phyloP scores from a whole-genome alignment of 441 rosid genomes.

The Erysimum cheiri region DNA sequence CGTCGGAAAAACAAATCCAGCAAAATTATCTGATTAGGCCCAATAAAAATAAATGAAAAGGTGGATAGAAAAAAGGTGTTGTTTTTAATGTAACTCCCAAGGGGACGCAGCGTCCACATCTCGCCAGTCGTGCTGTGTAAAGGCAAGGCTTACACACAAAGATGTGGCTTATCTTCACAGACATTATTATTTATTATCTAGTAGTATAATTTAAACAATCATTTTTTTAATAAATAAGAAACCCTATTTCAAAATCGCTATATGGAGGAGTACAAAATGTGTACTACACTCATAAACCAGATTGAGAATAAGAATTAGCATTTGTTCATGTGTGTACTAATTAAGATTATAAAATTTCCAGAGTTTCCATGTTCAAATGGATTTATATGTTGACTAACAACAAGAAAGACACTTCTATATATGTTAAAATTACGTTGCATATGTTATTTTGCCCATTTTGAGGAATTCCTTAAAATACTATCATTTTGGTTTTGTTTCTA shows the following conservation, averaged over 20 bases:
- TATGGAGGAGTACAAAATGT: not conserved
- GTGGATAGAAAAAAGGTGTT: conserved; percentile 8
- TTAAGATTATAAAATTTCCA: not conserved
- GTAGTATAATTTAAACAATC: not conserved
- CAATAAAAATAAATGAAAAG: not conserved
- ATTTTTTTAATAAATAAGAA: not conserved
- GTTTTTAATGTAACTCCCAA: conserved; percentile 33
- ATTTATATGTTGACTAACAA: not conserved
- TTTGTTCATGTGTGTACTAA: not conserved
- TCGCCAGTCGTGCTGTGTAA: conserved; percentile 37
- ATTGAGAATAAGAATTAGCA: not conserved
- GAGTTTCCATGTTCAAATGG: not conserved
- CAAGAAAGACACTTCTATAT: not conserved
- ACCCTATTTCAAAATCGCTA: not conserved
- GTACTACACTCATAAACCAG: not conserved
- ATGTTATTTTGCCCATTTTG: too few relatives aligned
- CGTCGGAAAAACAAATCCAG: not conserved
- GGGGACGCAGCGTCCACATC: conserved; percentile 29
- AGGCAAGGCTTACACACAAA: conserved; percentile 22
- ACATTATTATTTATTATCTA: not conserved
- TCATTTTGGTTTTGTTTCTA: too few relatives aligned
- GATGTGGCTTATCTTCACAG: conserved; percentile 35
- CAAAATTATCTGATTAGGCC: not conserved
- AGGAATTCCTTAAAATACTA: too few relatives aligned
- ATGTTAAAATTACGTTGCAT: not conserved